These are phyloP conservation scores for Termitomyces sp. DNA, from an alignment of 768 basidiomycete species.

Conservation along the genomic window DNA sequence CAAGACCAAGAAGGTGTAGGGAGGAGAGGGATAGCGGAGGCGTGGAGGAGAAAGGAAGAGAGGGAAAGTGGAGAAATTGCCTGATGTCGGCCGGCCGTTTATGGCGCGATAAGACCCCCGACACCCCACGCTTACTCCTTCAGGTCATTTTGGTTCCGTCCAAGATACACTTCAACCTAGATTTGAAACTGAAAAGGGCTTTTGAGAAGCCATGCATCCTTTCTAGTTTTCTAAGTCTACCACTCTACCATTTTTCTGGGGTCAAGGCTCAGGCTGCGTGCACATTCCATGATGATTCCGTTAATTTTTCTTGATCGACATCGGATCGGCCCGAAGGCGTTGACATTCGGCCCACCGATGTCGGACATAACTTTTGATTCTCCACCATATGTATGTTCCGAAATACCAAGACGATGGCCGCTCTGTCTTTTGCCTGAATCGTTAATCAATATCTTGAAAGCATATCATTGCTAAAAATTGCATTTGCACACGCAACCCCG, in stretches of 20 bases:
- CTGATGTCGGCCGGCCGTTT: constrained; percentile 2
- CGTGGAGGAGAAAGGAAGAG: not conserved
- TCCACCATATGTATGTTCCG: not conserved
- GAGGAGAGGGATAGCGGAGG: not conserved
- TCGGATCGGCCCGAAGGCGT: not conserved
- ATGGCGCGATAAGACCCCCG: not conserved
- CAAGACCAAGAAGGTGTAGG: not conserved
- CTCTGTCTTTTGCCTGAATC: not conserved
- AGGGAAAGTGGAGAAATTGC: constrained; percentile 15
- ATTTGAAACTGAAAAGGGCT: not conserved
- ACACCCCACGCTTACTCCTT: not conserved
- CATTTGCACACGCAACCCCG: not conserved
- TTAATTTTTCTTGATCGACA: not conserved
- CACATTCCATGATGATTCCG: not conserved
- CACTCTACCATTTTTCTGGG: no score
- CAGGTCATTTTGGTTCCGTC: not conserved
- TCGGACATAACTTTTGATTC: not conserved
- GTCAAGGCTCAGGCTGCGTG: not conserved
- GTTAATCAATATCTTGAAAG: not conserved
- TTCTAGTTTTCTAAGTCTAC: not conserved
- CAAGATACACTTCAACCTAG: not conserved
- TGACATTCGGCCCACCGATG: not conserved
- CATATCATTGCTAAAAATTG: not conserved
- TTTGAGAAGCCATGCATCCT: not conserved
- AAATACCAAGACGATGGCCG: not conserved